phyloP scores from a whole-genome alignment of 352 stramenopile species.

The Saprolegnia parasitica region DNA sequence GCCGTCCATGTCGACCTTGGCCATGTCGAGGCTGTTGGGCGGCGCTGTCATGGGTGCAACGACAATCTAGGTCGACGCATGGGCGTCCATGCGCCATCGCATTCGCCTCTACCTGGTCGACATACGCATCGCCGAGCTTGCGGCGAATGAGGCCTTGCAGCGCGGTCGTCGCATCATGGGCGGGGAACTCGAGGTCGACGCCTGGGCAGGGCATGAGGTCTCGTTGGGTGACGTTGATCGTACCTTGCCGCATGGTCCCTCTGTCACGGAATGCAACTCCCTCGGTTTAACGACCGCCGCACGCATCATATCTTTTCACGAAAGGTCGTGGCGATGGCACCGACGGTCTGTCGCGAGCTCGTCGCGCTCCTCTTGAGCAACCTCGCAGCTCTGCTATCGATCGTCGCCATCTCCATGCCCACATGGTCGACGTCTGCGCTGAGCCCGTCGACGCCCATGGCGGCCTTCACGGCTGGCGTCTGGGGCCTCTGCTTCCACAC shows the following conservation, averaged over 20 bases:
- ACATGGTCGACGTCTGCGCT: neutral
- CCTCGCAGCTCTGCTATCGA: conserved; percentile 1
- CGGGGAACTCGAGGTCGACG: conserved; percentile 11
- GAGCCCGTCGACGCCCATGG: neutral
- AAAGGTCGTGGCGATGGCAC: neutral
- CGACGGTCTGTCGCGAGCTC: neutral
- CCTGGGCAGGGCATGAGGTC: neutral
- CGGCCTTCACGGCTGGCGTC: conserved; percentile 13
- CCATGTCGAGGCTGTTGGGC: conserved; percentile 49
- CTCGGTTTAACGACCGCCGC: conserved; percentile 2
- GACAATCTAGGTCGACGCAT: conserved; percentile 37
- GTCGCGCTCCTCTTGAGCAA: conserved; percentile 4
- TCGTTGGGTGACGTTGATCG: neutral
- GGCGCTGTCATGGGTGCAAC: conserved; percentile 42
- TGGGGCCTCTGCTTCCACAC: conserved; percentile 15
- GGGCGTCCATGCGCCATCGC: neutral
- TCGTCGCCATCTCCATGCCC: conserved; percentile 9
- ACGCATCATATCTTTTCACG: neutral
- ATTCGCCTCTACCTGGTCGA: conserved; percentile 18
- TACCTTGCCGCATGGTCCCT: neutral
- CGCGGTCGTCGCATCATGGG: conserved; percentile 13
- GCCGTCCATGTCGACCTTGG: conserved; percentile 46
- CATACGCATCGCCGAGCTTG: conserved; percentile 9
- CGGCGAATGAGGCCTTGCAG: conserved; percentile 11
- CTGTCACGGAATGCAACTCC: neutral